Evolutionary conservation across 2,329 filamentous ascomycete species (phyloP), one percentile per base, ranked within the genome.

Genomic region (Chaetomium sp.): DNA sequence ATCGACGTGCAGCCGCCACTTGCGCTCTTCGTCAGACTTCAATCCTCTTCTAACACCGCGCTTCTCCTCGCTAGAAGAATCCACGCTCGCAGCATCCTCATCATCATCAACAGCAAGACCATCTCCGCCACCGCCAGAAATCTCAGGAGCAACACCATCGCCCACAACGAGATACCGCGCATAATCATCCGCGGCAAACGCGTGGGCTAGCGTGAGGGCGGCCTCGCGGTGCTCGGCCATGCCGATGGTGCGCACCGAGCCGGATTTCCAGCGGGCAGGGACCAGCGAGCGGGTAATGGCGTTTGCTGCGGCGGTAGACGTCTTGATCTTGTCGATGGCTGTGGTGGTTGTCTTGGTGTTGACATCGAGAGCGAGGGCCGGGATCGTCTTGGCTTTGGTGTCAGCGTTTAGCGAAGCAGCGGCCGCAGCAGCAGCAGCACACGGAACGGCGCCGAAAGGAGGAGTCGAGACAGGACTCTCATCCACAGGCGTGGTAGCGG

Each of bases 151-250:
- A 12, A 3, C 45, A 9, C 33, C 44, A 72, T 82, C 80, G 68
- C 89, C 87, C 57, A 86, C 82, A 64, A 91, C 76, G 65, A 90
- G 84, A 72, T 92, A 94, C 69, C 81, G 78, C 59, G 85, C 84
- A 60, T 90, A 79, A 56, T 88, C 81, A 69, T 94, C 89, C 58
- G 84, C 76, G 56, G 81, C 84, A 73, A 95, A 94, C 60, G 89
- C 86, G 68, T 89, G 83, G 47, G 89, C 86, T 62, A 95, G 80
- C 65, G 85, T 85, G 38, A 80, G 74, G 33, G 85, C 87, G 36
- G 87, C 88, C 68, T 84, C 80, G 67, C 84, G 84, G 74, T 83
- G 87, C 72, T 91, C 87, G 55, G 78, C 74, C 66, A 85, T 79
- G 60, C 75, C 74, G 61, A 91, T 74, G 57, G 79, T 70, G 60